These are phyloP conservation scores for Cladophialophora yegresii DNA, from an alignment of 2,329 filamentous ascomycete species.

Conservation along the genomic window DNA sequence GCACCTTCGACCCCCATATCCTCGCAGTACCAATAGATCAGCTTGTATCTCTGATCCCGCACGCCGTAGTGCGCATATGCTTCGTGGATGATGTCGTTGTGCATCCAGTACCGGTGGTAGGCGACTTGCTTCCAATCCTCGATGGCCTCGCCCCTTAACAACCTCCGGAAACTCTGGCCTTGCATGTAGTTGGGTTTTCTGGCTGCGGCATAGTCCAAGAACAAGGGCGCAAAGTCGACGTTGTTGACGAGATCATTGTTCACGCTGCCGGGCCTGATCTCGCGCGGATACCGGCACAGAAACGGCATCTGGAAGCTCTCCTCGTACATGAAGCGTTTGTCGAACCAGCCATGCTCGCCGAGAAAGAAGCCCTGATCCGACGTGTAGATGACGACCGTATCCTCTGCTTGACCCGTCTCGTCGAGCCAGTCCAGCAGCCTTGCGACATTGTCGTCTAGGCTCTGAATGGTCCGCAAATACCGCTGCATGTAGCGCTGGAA, in stretches of 20 bases:
- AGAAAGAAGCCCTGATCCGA: constrained; percentile 61
- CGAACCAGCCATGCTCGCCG: constrained; percentile 60
- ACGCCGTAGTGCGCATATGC: constrained; percentile 57
- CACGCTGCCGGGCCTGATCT: constrained; percentile 45
- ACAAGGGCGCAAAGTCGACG: constrained; percentile 58
- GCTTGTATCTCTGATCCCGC: constrained; percentile 55
- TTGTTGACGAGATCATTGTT: constrained; percentile 56
- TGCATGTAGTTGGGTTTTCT: constrained; percentile 55
- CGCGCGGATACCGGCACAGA: constrained; percentile 50
- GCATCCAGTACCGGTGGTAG: constrained; percentile 61
- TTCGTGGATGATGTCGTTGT: constrained; percentile 54
- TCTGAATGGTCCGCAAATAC: constrained; percentile 57
- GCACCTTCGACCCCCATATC: constrained; percentile 51
- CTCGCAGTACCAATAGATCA: constrained; percentile 61
- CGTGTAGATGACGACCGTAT: constrained; percentile 58
- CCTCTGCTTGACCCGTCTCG: constrained; percentile 45
- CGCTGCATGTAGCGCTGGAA: constrained; percentile 61
- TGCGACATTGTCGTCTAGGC: constrained; percentile 57
- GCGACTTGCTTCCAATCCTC: constrained; percentile 55
- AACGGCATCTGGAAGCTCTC: constrained; percentile 61
- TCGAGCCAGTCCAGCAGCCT: constrained; percentile 53
- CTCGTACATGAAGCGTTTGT: constrained; percentile 62
- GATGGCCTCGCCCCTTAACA: constrained; percentile 47
- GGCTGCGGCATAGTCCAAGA: constrained; percentile 51
- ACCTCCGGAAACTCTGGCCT: constrained; percentile 48